Base-by-base conservation (phyloP, 2,329 filamentous ascomycete genomes). In the Phialophora macrospora region DNA sequence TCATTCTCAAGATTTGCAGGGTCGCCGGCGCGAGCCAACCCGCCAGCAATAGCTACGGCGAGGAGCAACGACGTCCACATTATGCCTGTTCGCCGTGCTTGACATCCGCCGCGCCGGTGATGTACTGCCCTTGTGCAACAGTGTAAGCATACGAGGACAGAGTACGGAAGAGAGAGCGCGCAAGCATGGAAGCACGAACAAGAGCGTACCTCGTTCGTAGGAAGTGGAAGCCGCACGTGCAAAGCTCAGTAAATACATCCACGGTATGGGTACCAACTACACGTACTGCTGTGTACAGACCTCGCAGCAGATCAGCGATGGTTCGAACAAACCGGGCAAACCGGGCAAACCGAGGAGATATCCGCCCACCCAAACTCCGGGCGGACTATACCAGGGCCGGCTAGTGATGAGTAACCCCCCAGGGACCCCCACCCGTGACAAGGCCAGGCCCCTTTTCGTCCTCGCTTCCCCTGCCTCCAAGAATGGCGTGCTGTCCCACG, bases 401-500 rank as follows among this genome's bases (percentile, higher is more conserved):
- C 14, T n/a, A n/a, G 38, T 44, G 17, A 17, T 3, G 38, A 17
- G 38, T 44, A n/a, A 7, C 17, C 5, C 38, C 6, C 38, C 38
- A 38, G 11, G 9, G 0, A 3, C 38, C 46, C 46, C 46, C 46
- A 26, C 46, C 7, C 48, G 24, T 3, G 11, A 51, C 48, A 51
- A 51, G 48, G 48, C 48, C 48, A 51, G 48, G 3, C 28, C 28
- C 28, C 28, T 28, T 28, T 28, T 28, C 28, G 28, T 49, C 2
- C 46, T 49, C 30, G 12, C 41, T 20, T 46, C 9, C 34, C 38
- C 38, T 44, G 38, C 17, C 38, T 8, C 26, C 20, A n/a, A 32
- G 57, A 51, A 52, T 51, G 46, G 46, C 58, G 58, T 60, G 58
- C 58, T 54, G 58, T 51, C 30, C 58, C 58, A 44, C 48, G 28